Conservation (phyloP, 2,329 filamentous ascomycete genomes). For the Xylaria sp. region DNA sequence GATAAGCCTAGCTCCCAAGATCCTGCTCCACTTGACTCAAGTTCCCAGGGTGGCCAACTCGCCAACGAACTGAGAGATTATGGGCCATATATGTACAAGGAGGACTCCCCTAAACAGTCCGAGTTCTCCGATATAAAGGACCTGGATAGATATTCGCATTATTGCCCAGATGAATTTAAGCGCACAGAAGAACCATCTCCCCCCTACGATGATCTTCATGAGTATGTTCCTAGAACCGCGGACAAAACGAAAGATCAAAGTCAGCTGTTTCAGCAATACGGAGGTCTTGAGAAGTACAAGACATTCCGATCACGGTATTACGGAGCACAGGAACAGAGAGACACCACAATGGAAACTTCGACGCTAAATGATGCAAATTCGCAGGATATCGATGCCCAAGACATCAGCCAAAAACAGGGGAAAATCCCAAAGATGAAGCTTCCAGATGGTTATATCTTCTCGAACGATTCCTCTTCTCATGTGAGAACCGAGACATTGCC, state of each 20-base stretch:
- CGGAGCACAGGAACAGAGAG: constrained; percentile 39
- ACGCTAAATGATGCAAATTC: constrained; percentile 47
- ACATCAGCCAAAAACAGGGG: not conserved
- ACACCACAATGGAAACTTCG: constrained; percentile 45
- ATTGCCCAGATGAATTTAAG: not conserved
- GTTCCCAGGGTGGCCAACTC: constrained; percentile 32
- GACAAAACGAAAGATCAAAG: constrained; percentile 37
- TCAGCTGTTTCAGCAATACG: constrained; percentile 42
- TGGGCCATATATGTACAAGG: constrained; percentile 45
- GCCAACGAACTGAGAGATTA: constrained; percentile 48
- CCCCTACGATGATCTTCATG: constrained; percentile 48
- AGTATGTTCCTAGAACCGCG: constrained; percentile 42
- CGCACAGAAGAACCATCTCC: constrained; percentile 19
- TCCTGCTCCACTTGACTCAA: constrained; percentile 27
- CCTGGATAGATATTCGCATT: constrained; percentile 48
- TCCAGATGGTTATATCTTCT: constrained; percentile 16
- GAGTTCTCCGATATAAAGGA: constrained; percentile 41
- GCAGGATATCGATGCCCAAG: constrained; percentile 3
- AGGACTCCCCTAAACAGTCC: constrained; percentile 38
- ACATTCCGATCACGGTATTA: constrained; percentile 45
- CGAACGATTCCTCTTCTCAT: not conserved
- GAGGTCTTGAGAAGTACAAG: constrained; percentile 50
- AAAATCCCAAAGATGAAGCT: constrained; percentile 31
- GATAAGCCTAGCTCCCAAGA: constrained; percentile 43
- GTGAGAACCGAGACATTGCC: constrained; percentile 31